Percentiles rank a stretch among this genome's conserved stretches.
phyloP scores from a whole-genome alignment of 192 early-diverging fungal genomes.

The Coemansia biformis region DNA sequence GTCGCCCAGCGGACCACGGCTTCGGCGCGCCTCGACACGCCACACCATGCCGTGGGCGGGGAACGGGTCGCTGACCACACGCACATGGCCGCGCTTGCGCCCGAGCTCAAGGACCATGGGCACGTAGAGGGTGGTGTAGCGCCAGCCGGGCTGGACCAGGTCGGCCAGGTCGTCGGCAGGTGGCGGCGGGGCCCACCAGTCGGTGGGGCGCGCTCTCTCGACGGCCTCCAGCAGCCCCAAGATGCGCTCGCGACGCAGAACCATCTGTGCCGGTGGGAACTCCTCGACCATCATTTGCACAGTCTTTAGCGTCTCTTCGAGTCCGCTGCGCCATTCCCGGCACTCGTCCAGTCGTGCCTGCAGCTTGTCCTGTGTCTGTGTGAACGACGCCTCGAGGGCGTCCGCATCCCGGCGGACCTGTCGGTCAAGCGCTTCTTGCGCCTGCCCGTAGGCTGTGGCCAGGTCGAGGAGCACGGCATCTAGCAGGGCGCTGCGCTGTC shows the following conservation, averaged over 20 bases:
- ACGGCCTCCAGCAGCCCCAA: slow-evolving; percentile 12
- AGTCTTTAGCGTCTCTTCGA: slow-evolving; percentile 21
- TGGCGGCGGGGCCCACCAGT: slow-evolving; percentile 4
- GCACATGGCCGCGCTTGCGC: slow-evolving; percentile 39
- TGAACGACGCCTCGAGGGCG: not conserved
- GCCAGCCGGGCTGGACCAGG: slow-evolving; percentile 7
- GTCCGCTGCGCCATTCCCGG: slow-evolving; percentile 19
- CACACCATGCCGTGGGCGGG: slow-evolving; percentile 33
- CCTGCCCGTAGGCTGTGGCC: slow-evolving; percentile 4
- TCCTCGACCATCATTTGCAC: slow-evolving; percentile 43
- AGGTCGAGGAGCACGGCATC: slow-evolving; percentile 5
- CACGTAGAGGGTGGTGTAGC: slow-evolving; percentile 8
- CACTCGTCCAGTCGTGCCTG: slow-evolving; percentile 4
- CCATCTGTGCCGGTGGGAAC: slow-evolving; percentile 30
- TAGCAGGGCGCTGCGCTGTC: slow-evolving; percentile 18
- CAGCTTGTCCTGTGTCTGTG: not conserved
- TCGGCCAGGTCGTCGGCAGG: not conserved
- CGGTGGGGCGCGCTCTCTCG: slow-evolving; percentile 8
- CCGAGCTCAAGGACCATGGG: slow-evolving; percentile 28
- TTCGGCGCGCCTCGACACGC: slow-evolving; percentile 24
- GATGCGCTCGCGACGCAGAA: slow-evolving; percentile 17
- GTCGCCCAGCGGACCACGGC: slow-evolving; percentile 23
- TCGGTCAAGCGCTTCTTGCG: slow-evolving; percentile 7
- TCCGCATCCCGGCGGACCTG: not conserved
- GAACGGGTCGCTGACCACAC: slow-evolving; percentile 20